Evolutionary conservation across 176 grass and related monocot genomes (phyloP), one percentile per base, ranked within the genome.

Genomic region (Elymus sibiricus): DNA sequence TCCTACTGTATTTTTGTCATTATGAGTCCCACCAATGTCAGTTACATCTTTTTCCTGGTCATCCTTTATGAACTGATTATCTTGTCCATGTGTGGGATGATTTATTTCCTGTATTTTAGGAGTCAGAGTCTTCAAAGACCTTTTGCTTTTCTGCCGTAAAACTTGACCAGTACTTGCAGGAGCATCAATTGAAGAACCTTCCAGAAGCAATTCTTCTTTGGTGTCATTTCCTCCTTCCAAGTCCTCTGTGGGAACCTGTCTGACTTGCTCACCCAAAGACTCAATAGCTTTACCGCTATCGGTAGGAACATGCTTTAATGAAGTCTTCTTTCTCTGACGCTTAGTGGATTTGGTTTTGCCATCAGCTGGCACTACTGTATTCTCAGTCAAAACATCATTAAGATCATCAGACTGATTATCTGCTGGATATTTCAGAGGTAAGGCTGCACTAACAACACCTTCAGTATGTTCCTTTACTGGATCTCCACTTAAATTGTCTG

Each of bases 281-380:
- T 69, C 35, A 58, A 60, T 68, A 80, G 9, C 27, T 85, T 40
- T 38, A 73, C 22, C 16, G 82, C 34, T 65, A 64, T 79, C 68
- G 38, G 72, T 25, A 25, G 79, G 46, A 17, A 53, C 77, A 62
- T 84, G 58, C 81, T 92, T 87, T 39, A 40, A 34, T 9, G 89
- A 89, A 79, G 35, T 53, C 59, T 81, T 89, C 79, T 86, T 95
- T 70, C 77, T 76, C 73, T 28, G 43, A 79, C 21, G 39, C 39
- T 82, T 86, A 87, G 47, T 62, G 16, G 58, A 60, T 82, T 82
- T 90, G 79, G 14, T 29, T 77, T 88, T 89, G 25, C 46, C 73
- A 88, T 71, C 82, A 80, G 56, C 70, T 64, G 72, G 78, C 25
- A 19, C 63, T 83, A 79, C 51, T 17, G 67, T 25, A 42, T 80